Evolutionary conservation across 83 land plant genomes (phyloP).

Genomic region (Thuja plicata): DNA sequence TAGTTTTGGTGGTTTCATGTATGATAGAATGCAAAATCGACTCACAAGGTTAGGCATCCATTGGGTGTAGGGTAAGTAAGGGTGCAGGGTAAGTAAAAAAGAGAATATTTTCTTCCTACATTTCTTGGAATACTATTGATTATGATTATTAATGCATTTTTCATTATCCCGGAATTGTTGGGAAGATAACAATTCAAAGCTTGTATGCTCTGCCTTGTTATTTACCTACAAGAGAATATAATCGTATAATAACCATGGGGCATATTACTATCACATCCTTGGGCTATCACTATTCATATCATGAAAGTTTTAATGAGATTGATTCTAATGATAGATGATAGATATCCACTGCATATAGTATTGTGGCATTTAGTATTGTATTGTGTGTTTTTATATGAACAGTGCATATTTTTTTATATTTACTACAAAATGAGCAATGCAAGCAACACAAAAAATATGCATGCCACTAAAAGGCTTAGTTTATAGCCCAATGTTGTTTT

Average conservation of each 20-base stretch:
- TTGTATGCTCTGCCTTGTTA: neutral
- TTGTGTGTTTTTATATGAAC: neutral
- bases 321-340: neutral
- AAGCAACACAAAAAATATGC: neutral
- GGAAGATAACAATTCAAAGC: neutral
- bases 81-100: neutral
- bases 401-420: neutral
- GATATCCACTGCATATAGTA: neutral
- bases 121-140: neutral
- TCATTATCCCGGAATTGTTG: neutral
- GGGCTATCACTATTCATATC: neutral
- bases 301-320: neutral
- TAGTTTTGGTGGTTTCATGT: neutral
- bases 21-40: neutral
- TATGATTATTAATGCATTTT: neutral
- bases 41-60: neutral
- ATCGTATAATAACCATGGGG: neutral
- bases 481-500: neutral
- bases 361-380: neutral
- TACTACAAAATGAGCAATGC: neutral
- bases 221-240: neutral
- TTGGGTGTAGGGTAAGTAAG: neutral
- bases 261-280: neutral
- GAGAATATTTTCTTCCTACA: neutral
- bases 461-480: neutral